Evolutionary conservation across 1,284 basidiomycete species (phyloP).

Genomic region (Uromyces viciae-fabae): DNA sequence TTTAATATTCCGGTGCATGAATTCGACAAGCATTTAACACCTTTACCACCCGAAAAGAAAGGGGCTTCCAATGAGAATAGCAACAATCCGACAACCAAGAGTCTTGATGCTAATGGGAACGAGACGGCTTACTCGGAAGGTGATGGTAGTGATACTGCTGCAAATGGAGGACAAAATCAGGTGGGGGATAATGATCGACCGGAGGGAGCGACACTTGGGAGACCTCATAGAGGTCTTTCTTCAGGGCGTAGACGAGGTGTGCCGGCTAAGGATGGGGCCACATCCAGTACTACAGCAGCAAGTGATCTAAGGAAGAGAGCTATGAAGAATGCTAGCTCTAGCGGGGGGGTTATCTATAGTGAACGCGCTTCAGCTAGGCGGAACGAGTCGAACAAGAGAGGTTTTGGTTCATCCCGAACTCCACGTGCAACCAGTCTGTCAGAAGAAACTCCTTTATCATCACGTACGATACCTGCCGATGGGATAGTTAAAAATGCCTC

Average conservation of each 20-base stretch:
- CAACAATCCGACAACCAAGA: slow-evolving; percentile 1
- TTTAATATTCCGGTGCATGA: slow-evolving; percentile 38
- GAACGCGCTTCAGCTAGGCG: slow-evolving; percentile 41
- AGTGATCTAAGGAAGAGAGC: slow-evolving; percentile 42
- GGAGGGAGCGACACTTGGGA: slow-evolving; percentile 23
- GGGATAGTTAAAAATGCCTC: background rate
- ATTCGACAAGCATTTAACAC: slow-evolving; percentile 42
- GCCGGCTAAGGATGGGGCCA: slow-evolving; percentile 19
- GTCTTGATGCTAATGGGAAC: slow-evolving; percentile 30
- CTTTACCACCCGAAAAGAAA: slow-evolving; percentile 44
- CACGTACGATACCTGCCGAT: background rate
- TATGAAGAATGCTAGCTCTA: slow-evolving; percentile 43
- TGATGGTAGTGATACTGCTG: slow-evolving; percentile 31
- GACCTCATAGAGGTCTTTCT: slow-evolving; percentile 12
- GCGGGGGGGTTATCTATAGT: slow-evolving; percentile 10
- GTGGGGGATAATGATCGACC: slow-evolving; percentile 23
- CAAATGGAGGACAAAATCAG: slow-evolving; percentile 9
- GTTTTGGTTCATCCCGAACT: background rate
- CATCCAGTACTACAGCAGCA: background rate
- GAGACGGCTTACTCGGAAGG: slow-evolving; percentile 38
- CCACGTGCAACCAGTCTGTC: slow-evolving; percentile 8
- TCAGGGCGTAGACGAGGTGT: slow-evolving; percentile 19
- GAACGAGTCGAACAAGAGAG: slow-evolving; percentile 25
- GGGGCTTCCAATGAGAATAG: slow-evolving; percentile 6
- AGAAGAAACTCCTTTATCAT: slow-evolving; percentile 2